These are phyloP conservation scores for Cladophialophora chaetospira DNA, from an alignment of 2,329 filamentous ascomycete species.

Conservation along the genomic window DNA sequence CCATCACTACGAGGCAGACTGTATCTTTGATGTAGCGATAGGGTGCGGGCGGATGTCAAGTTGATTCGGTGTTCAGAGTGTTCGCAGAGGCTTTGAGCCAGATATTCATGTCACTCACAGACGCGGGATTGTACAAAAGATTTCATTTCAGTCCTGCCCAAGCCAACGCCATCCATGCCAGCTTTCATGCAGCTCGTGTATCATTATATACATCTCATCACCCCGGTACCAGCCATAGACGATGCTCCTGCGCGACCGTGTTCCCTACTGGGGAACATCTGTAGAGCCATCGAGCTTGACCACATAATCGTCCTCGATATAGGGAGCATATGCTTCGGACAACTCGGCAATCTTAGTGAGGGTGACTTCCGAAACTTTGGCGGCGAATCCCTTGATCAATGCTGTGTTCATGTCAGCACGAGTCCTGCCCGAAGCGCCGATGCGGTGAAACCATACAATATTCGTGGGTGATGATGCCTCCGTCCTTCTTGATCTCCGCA, in stretches of 20 bases:
- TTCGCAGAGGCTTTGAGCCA: too few relatives aligned
- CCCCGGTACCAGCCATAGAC: neutral
- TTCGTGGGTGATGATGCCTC: constrained; percentile 77
- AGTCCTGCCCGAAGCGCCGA: neutral
- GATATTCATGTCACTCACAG: too few relatives aligned
- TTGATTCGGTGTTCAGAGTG: too few relatives aligned
- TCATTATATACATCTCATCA: constrained; percentile 1
- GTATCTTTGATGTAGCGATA: too few relatives aligned
- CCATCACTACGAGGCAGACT: neutral
- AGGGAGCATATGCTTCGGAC: constrained; percentile 62
- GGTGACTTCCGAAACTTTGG: constrained; percentile 68
- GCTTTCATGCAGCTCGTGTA: neutral
- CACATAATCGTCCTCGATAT: constrained; percentile 76
- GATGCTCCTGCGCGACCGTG: too few relatives aligned
- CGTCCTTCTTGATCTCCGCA: constrained; percentile 67
- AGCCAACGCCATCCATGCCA: neutral
- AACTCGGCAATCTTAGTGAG: constrained; percentile 68
- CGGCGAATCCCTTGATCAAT: constrained; percentile 71
- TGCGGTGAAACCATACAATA: constrained; percentile 62
- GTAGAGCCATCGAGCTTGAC: constrained; percentile 52
- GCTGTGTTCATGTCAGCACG: constrained; percentile 35
- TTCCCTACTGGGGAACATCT: neutral
- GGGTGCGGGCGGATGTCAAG: too few relatives aligned
- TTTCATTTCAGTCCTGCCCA: neutral
- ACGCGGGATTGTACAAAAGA: neutral